phyloP scores from a whole-genome alignment of 169 alveolate genomes.

The Neospora caninum region DNA sequence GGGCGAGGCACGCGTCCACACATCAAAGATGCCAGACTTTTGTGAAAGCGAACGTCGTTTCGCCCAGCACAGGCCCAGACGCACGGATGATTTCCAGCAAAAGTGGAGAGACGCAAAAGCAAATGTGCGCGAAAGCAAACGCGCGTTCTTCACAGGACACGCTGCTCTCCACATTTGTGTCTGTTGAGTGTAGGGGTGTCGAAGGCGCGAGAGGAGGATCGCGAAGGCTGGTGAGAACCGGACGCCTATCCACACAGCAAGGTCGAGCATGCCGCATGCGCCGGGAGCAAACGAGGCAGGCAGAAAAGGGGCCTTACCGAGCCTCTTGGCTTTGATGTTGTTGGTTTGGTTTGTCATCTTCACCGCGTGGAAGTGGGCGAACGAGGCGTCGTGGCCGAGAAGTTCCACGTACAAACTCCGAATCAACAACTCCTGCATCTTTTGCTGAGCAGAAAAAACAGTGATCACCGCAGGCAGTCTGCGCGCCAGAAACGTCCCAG shows the following conservation, averaged over 20 bases:
- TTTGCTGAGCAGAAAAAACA: constrained; percentile 48
- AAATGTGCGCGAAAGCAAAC: too few species aligned
- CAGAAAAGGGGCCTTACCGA: constrained; percentile 59
- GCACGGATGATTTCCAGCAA: too few species aligned
- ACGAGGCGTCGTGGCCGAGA: constrained; percentile 95
- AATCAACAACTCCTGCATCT: constrained; percentile 78
- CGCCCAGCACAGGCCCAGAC: too few species aligned
- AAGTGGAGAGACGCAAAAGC: too few species aligned
- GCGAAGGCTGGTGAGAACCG: not conserved
- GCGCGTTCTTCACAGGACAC: too few species aligned
- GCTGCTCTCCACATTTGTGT: too few species aligned
- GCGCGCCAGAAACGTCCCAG: too few species aligned
- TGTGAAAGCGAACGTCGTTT: too few species aligned
- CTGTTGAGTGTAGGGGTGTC: too few species aligned
- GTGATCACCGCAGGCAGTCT: not conserved
- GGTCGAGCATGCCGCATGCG: not conserved
- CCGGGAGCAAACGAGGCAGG: not conserved
- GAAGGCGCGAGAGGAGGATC: not conserved
- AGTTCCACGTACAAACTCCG: constrained; percentile 94
- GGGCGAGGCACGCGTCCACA: too few species aligned
- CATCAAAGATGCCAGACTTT: too few species aligned
- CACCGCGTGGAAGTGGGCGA: constrained; percentile 93
- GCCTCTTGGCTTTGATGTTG: constrained; percentile 82
- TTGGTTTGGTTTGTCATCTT: constrained; percentile 88
- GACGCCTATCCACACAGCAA: not conserved